Percentiles rank a stretch among this genome's conserved stretches.
phyloP scores from a whole-genome alignment of 2,329 filamentous ascomycete species.

The Cyphellophora attinorum region DNA sequence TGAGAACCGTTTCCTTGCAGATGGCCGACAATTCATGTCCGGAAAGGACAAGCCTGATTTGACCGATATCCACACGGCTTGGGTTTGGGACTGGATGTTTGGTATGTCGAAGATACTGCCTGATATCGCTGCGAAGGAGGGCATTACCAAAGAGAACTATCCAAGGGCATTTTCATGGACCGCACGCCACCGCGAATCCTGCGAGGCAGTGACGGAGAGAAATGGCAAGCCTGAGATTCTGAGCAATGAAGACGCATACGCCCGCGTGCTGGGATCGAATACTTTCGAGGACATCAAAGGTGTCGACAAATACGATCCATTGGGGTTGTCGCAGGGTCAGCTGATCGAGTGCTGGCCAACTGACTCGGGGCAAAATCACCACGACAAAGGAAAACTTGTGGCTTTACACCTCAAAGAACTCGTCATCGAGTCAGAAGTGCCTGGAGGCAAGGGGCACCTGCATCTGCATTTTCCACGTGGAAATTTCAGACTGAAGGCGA shows the following conservation, averaged over 20 bases:
- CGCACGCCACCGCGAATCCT: constrained; percentile 45
- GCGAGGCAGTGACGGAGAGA: constrained; percentile 27
- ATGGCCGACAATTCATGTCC: constrained; percentile 57
- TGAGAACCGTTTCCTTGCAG: constrained; percentile 52
- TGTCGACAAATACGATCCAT: constrained; percentile 43
- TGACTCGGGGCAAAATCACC: constrained; percentile 50
- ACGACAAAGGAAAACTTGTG: constrained; percentile 48
- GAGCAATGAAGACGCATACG: constrained; percentile 44
- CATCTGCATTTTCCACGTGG: constrained; percentile 51
- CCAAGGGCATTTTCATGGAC: constrained; percentile 56
- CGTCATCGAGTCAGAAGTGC: constrained; percentile 43
- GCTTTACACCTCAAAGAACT: constrained; percentile 44
- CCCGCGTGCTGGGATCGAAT: constrained; percentile 38
- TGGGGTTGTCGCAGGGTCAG: constrained; percentile 43
- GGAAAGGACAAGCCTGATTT: constrained; percentile 42
- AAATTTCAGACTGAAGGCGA: constrained; percentile 20
- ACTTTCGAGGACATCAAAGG: constrained; percentile 35
- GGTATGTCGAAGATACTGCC: constrained; percentile 40
- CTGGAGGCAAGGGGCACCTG: constrained; percentile 31
- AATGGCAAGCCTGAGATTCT: constrained; percentile 32
- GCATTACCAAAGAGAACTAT: constrained; percentile 42
- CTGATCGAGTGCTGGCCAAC: constrained; percentile 50
- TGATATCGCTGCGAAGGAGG: constrained; percentile 42
- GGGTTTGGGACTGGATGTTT: constrained; percentile 57
- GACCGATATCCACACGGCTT: constrained; percentile 59